A percentile compares a stretch with the other conserved stretches of the same genome.
Conservation (phyloP, 78 protist genomes). For the Acrasis kona region DNA sequence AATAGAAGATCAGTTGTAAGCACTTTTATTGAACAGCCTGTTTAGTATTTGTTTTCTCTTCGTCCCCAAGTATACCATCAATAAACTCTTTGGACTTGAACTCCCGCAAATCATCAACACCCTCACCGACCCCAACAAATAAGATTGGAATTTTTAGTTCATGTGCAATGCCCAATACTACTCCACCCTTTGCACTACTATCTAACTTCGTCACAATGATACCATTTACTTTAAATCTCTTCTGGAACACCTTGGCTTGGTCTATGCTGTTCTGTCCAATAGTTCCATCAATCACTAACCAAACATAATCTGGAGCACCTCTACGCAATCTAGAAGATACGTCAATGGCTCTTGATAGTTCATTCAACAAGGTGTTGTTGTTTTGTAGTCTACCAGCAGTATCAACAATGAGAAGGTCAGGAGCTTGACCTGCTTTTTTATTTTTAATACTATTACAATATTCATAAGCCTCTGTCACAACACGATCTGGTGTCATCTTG, state of each 20-base stretch:
- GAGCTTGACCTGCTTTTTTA: background rate
- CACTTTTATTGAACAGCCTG: too few relatives aligned
- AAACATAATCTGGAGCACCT: background rate
- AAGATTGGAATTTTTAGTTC: background rate
- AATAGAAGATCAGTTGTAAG: too few relatives aligned
- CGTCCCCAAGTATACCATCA: background rate
- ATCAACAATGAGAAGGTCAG: background rate
- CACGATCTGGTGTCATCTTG: too few relatives aligned
- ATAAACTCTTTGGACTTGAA: background rate
- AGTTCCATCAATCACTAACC: background rate
- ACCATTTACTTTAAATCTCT: background rate
- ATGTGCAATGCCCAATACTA: background rate
- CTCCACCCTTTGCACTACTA: background rate
- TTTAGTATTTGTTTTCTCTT: too few relatives aligned
- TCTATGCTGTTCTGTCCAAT: background rate
- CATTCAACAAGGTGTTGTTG: background rate
- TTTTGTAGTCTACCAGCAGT: slow-evolving; percentile 1
- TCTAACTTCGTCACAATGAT: background rate
- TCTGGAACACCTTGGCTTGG: background rate
- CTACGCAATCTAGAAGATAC: background rate
- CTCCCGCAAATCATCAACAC: background rate
- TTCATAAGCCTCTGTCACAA: background rate
- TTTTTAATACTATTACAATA: too few relatives aligned
- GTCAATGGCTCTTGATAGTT: background rate
- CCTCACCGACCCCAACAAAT: background rate